Evolutionary conservation across 2,329 filamentous ascomycete species (phyloP), one percentile per base, ranked within the genome.

Genomic region (Cryphonectria nitschkei): DNA sequence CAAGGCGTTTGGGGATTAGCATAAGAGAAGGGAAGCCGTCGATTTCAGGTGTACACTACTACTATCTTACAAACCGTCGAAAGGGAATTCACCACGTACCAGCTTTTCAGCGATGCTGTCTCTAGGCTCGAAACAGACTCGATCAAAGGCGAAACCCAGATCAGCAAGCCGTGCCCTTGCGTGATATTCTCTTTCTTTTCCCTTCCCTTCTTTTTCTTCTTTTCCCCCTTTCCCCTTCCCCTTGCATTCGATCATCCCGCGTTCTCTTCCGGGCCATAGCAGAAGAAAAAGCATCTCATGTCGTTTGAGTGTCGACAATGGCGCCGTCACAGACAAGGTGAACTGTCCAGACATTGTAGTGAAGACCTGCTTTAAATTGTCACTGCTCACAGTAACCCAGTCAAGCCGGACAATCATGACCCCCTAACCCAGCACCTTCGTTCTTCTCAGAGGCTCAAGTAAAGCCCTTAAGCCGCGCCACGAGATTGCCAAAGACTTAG

Each of bases 1-100:
- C 43, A 72, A 65, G 72, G 72, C 72, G 72, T 73, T 73, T 41
- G 72, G 72, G 65, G 66, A 29, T 54, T 50, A 71, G 69, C 70
- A 72, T 73, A 60, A 67, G 58, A 69, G 70, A 58, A 50, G 43
- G 46, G 69, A 60, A 70, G 72, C 67, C 64, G 70, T 72, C 66
- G 50, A 64, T 69, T 65, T 64, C 19, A 29, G 61, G 65, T 69
- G 37, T 69, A 73, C 67, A 72, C 34, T 69, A 43, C 66, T 69
- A 70, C 61, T 67, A 71, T 71, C 41, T 63, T 62, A 39, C 54
- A 60, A 69, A 32, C 41, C 62, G 52, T 72, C 14, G 43, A 67
- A 56, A 56, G 43, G 41, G 39, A 56, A 50, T 32, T 26, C 50
- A 60, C 39, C 56, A 29, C n/a, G 58, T 37, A 37, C 19, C 29